Evolutionary conservation across 2,329 filamentous ascomycete genomes (phyloP).

Genomic region (Aspergillus candidus): DNA sequence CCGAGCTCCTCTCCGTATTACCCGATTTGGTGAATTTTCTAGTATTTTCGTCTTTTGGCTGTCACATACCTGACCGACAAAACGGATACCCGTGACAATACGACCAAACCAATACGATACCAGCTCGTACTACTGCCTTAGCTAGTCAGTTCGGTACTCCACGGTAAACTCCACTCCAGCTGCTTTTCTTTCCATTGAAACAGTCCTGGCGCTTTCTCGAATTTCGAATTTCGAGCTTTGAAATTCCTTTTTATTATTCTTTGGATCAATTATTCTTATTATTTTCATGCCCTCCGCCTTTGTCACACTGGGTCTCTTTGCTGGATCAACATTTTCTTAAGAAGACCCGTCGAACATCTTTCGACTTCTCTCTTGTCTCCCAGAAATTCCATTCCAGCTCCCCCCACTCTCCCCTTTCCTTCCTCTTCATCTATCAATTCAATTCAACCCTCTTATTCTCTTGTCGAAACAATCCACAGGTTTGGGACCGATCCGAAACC

Average conservation of each 20-base stretch:
- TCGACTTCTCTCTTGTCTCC: neutral
- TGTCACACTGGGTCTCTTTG: conserved; percentile 1
- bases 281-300: conserved; percentile 1
- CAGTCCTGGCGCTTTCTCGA: conserved; percentile 21
- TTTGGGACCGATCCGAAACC: conserved; percentile 1
- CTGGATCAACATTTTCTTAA: conserved; percentile 4
- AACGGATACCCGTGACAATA: conserved; percentile 5
- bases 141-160: no score
- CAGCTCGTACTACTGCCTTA: no score
- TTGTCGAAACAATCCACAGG: conserved; percentile 5
- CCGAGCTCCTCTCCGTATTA: no score
- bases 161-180: conserved; percentile 12
- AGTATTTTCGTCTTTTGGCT: no score
- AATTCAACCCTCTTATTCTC: conserved; percentile 1
- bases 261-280: neutral
- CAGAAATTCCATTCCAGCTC: neutral
- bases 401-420: neutral
- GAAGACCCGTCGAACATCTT: neutral
- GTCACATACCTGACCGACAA: neutral
- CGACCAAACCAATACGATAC: neutral
- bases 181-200: conserved; percentile 20
- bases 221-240: conserved; percentile 21
- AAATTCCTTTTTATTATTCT: conserved; percentile 21
- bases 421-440: neutral
- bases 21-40: no score